Percentiles rank a stretch among this genome's conserved stretches.
phyloP scores from a whole-genome alignment of 306 rosid species.

The Coriaria nepalensis region DNA sequence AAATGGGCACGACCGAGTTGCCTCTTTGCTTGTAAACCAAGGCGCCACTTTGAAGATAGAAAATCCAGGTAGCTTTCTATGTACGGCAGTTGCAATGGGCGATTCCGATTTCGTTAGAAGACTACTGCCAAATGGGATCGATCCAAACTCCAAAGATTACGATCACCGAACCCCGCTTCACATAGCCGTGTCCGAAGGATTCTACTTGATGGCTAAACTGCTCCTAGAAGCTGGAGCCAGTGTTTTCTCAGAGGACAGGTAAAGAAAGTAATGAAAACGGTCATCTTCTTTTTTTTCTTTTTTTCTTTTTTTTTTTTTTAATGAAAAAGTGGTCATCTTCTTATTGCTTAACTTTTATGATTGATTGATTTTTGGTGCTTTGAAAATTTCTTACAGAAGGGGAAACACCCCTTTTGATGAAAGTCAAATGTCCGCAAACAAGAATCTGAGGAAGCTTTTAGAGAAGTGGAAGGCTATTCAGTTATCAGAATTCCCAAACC shows the following conservation, averaged over 20 bases:
- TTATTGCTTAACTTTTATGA: neutral
- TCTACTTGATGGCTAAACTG: slow-evolving; percentile 67
- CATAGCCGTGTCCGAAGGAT: slow-evolving; percentile 73
- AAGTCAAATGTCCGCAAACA: slow-evolving; percentile 70
- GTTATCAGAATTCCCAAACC: slow-evolving; percentile 33
- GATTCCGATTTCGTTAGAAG: slow-evolving; percentile 67
- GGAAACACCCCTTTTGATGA: slow-evolving; percentile 91
- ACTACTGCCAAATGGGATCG: slow-evolving; percentile 59
- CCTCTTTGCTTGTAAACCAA: slow-evolving; percentile 53
- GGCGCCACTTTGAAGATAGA: slow-evolving; percentile 68
- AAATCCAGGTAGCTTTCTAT: slow-evolving; percentile 52
- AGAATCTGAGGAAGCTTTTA: slow-evolving; percentile 56
- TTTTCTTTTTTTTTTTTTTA: neutral
- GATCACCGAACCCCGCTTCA: slow-evolving; percentile 86
- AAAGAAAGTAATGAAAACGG: neutral
- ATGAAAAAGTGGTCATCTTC: neutral
- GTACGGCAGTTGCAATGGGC: slow-evolving; percentile 71
- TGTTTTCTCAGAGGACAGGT: slow-evolving; percentile 82
- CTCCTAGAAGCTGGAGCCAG: slow-evolving; percentile 75
- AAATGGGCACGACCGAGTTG: slow-evolving; percentile 64
- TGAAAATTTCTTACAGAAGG: slow-evolving; percentile 39
- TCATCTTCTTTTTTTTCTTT: neutral
- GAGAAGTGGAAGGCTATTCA: slow-evolving; percentile 66
- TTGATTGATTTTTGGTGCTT: slow-evolving; percentile 1
- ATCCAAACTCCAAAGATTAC: slow-evolving; percentile 78